Base-by-base conservation (phyloP, 495 filamentous ascomycete genomes). In the Lophiotrema nucula region DNA sequence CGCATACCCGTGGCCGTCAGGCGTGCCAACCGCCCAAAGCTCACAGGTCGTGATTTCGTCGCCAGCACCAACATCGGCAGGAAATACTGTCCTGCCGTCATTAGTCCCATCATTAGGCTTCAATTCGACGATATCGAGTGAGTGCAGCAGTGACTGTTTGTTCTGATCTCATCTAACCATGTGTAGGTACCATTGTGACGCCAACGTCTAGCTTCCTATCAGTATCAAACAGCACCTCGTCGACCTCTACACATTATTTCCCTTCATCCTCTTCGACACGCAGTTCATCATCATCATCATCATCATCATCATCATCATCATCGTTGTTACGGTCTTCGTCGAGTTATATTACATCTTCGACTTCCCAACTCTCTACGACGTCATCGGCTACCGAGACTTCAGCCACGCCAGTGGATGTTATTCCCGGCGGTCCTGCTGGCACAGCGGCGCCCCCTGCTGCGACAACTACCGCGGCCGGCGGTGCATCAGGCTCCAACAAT, bases 1-100 rank as follows among this genome's bases (percentile, higher is more conserved):
- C 18, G 51, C 57, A 37, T 65, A 56, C 47, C 62, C 62, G 33
- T 65, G 41, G 19, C 58, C 63, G 13, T 57, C 58, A 35, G 47
- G 28, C 4, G 31, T 53, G 38, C 33, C 57, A 3, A 23, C 47
- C 3, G 53, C 28, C 8, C 26, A 39, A 2, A 47, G n/a, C 25
- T 35, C 52, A 42, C 49, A 53, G 24, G 6, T 25, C 2, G 10
- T 33, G 1, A 25, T 24, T 10, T 33, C 41, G 15, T 33, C 42
- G 12, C 3, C 28, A 10, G 22, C 23, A 16, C 2, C 24, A 23
- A 44, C 39, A 44, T 8, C 39, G 4, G 23, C 8, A 6, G 10
- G 19, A 12, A 6, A 6, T 8, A 6, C 39, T 10, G 18, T 18
- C 6, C 10, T 18, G 6, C 6, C 39, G 6, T 6, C 11, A 18